Conservation (phyloP, 768 basidiomycete species). For the Tubosaeta sp. region DNA sequence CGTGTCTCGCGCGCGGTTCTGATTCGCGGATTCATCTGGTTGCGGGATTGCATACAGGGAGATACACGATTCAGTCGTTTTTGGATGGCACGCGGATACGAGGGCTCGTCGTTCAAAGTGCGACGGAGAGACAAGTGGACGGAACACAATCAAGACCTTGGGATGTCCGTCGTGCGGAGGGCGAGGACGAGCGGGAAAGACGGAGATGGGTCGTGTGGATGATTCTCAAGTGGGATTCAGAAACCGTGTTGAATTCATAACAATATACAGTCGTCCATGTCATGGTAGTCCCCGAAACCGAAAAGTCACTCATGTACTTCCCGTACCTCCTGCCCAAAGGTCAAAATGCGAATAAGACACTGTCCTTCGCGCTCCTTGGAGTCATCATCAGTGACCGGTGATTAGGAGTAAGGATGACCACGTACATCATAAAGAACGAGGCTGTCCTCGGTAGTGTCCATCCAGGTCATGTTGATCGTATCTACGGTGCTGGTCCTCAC, state of each 20-base stretch:
- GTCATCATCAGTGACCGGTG: neutral
- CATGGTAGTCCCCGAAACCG: neutral
- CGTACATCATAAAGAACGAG: conserved; percentile 53
- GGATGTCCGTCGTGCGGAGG: conserved; percentile 46
- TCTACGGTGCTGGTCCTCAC: conserved; percentile 40
- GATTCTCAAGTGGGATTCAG: conserved; percentile 42
- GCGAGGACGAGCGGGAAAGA: conserved; percentile 64
- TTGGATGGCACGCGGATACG: conserved; percentile 29
- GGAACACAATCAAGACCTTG: conserved; percentile 42
- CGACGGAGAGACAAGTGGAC: conserved; percentile 45
- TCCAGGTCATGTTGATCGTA: conserved; percentile 43
- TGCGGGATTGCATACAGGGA: conserved; percentile 72
- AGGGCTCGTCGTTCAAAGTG: conserved; percentile 45
- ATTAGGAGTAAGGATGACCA: conserved; percentile 1
- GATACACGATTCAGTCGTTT: conserved; percentile 67
- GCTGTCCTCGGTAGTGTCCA: conserved; percentile 58
- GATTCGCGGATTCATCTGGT: conserved; percentile 59
- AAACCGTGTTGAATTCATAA: conserved; percentile 11
- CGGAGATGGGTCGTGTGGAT: conserved; percentile 74
- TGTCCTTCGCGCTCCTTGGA: conserved; percentile 31
- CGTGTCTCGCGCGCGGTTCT: conserved; percentile 40
- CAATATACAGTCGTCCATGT: neutral
- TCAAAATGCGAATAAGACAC: conserved; percentile 30
- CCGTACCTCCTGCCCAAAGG: conserved; percentile 26
- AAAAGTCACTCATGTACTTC: conserved; percentile 9